Conservation (phyloP, 768 basidiomycete genomes). For the Coprinellus aureogranulatus region DNA sequence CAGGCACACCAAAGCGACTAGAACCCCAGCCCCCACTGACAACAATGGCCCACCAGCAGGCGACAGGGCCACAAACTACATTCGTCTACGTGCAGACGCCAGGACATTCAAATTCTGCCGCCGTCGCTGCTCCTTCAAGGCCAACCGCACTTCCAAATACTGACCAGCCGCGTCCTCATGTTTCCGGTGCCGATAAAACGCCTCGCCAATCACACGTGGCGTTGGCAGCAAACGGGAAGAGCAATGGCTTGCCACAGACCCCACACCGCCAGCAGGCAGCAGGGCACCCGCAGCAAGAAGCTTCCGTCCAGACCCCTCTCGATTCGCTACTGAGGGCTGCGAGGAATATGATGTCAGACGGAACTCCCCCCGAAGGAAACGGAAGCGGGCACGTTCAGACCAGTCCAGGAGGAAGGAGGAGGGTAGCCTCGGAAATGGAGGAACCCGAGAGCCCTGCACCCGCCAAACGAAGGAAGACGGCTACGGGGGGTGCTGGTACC, state of each 20-base stretch:
- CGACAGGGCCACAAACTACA: slow-evolving; percentile 7
- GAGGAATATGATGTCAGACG: slow-evolving; percentile 48
- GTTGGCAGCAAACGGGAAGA: not conserved
- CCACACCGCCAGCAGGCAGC: not conserved
- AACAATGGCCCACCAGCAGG: not conserved
- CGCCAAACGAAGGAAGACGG: not conserved
- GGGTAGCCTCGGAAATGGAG: not conserved
- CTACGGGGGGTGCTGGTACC: slow-evolving; percentile 4
- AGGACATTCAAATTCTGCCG: slow-evolving; percentile 12
- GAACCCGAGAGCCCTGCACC: slow-evolving; percentile 2
- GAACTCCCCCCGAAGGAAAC: slow-evolving; percentile 29
- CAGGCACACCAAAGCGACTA: slow-evolving; percentile 19
- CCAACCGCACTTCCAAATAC: too few species aligned
- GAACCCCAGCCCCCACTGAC: not conserved
- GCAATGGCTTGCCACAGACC: not conserved
- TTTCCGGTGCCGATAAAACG: not conserved
- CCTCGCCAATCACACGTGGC: slow-evolving; percentile 7
- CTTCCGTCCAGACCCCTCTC: slow-evolving; percentile 39
- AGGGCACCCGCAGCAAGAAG: slow-evolving; percentile 7
- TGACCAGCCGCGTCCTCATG: not conserved
- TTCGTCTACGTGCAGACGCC: slow-evolving; percentile 28
- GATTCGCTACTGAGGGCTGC: slow-evolving; percentile 64
- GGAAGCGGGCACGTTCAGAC: slow-evolving; percentile 4
- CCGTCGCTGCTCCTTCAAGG: slow-evolving; percentile 9
- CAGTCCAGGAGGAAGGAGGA: not conserved